These are phyloP conservation scores for Discostella stelligera DNA, from an alignment of 352 stramenopile genomes.

Conservation along the genomic window DNA sequence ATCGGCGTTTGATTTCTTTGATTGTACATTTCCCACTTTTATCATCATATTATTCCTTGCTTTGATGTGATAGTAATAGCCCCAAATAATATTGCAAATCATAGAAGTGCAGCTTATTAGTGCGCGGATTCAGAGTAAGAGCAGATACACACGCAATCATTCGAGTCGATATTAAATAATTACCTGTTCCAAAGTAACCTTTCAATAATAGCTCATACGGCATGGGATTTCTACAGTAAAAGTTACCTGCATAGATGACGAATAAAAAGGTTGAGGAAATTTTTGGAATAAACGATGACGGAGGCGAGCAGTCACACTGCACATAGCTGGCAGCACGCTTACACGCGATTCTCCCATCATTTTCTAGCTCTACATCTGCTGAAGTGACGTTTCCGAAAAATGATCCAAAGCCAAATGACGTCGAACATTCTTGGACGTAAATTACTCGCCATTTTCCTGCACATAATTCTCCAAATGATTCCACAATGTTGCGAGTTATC, in stretches of 20 bases:
- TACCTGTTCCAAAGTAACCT: conserved; percentile 28
- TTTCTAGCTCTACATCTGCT: conserved; percentile 21
- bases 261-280: not conserved
- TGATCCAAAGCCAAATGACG: conserved; percentile 32
- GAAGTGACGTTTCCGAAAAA: conserved; percentile 14
- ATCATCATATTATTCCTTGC: conserved; percentile 28
- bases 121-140: no score
- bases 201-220: conserved; percentile 16
- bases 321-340: conserved; percentile 1
- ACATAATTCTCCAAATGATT: conserved; percentile 21
- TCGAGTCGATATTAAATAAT: not conserved
- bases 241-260: conserved; percentile 9
- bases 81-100: not conserved
- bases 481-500: conserved; percentile 20
- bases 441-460: conserved; percentile 27
- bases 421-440: conserved; percentile 22
- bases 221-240: conserved; percentile 22
- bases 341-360: conserved; percentile 26
- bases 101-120: not conserved
- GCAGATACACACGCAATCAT: not conserved
- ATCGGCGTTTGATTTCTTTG: conserved; percentile 4
- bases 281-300: not conserved
- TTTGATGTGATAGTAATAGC: not conserved
- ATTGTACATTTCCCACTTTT: conserved; percentile 32
- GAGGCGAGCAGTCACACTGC: not conserved